Conservation (phyloP, 1,139 yeast genomes). For the Geotrichum fermentans region DNA sequence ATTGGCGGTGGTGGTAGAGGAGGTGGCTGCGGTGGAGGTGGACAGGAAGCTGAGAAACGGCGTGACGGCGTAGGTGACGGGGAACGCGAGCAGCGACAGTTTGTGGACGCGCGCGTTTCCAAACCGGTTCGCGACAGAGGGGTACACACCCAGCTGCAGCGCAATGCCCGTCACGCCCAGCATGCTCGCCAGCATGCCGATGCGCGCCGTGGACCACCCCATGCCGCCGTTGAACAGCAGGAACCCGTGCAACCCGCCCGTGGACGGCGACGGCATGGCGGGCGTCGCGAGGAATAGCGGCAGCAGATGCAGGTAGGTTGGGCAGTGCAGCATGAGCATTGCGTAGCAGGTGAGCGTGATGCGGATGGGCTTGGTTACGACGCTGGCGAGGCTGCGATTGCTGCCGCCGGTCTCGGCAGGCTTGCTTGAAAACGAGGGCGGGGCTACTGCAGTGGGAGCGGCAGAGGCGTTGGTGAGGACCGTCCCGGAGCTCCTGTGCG, state of each 20-base stretch:
- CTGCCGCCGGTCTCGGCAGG: not conserved
- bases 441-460: not conserved
- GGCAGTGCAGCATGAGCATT: constrained; percentile 46
- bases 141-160: constrained; percentile 49
- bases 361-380: constrained; percentile 30
- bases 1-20: no score
- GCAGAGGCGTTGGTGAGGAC: not conserved
- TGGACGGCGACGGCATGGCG: constrained; percentile 38
- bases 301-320: constrained; percentile 52
- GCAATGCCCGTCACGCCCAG: constrained; percentile 54
- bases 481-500: not conserved
- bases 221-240: constrained; percentile 46
- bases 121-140: constrained; percentile 48
- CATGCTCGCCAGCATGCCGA: constrained; percentile 51
- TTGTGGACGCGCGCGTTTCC: constrained; percentile 48
- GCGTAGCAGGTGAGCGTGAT: constrained; percentile 28
- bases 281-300: constrained; percentile 58
- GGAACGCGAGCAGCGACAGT: constrained; percentile 44
- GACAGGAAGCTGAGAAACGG: constrained; percentile 48
- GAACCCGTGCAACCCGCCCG: not conserved
- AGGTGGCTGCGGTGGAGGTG: no score
- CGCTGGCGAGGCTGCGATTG: constrained; percentile 17
- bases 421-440: not conserved
- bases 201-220: constrained; percentile 45
- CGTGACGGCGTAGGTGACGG: constrained; percentile 46